phyloP scores from a whole-genome alignment of 306 rosid genomes.

The Cicer pinnatifidum region DNA sequence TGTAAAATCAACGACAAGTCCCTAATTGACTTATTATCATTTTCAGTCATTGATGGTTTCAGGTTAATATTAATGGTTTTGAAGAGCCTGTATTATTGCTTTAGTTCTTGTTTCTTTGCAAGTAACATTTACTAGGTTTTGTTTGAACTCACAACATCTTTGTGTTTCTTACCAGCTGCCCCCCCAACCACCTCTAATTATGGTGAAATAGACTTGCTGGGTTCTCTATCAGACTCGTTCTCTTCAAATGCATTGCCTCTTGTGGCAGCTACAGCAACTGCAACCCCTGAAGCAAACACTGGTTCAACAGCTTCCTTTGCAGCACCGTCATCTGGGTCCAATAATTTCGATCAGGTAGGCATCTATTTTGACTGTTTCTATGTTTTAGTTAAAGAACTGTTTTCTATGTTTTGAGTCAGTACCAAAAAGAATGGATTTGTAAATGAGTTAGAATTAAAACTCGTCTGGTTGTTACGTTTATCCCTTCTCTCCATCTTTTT shows the following conservation, averaged over 20 bases:
- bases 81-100: slow-evolving; percentile 10
- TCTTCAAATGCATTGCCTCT: slow-evolving; percentile 70
- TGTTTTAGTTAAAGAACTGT: slow-evolving; percentile 16
- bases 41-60: slow-evolving; percentile 15
- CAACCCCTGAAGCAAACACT: slow-evolving; percentile 54
- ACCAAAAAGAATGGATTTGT: slow-evolving; percentile 17
- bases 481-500: slow-evolving; percentile 15
- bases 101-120: neutral
- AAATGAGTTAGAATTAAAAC: slow-evolving; percentile 14
- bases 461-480: slow-evolving; percentile 11
- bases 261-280: slow-evolving; percentile 60
- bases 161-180: slow-evolving; percentile 58
- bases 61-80: slow-evolving; percentile 28
- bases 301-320: slow-evolving; percentile 56
- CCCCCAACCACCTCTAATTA: slow-evolving; percentile 60
- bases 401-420: slow-evolving; percentile 10
- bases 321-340: slow-evolving; percentile 55
- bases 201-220: slow-evolving; percentile 79
- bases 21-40: slow-evolving; percentile 32
- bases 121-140: slow-evolving; percentile 29
- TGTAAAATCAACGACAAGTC: slow-evolving; percentile 27
- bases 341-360: slow-evolving; percentile 65
- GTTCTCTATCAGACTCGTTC: slow-evolving; percentile 77
- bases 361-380: slow-evolving; percentile 22
- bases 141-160: slow-evolving; percentile 40